Conservation (phyloP, 2,329 filamentous ascomycete species). For the Exophiala viscosa region DNA sequence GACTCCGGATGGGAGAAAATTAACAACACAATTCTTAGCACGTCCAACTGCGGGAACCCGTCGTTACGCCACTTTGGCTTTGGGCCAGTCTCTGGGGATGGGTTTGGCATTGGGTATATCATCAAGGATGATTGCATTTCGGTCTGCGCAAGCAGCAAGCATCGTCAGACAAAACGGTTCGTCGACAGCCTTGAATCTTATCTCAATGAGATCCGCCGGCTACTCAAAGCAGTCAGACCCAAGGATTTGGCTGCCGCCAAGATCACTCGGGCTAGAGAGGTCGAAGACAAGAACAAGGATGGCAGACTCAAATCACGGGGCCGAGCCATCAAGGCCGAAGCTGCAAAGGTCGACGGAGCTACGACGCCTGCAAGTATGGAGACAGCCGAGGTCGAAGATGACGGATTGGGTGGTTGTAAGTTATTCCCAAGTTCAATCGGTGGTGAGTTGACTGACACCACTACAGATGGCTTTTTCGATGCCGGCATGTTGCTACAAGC, state of each 20-base stretch:
- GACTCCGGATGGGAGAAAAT: slow-evolving; percentile 91
- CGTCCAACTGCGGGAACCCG: slow-evolving; percentile 98
- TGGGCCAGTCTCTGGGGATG: slow-evolving; percentile 86
- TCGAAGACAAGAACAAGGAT: slow-evolving; percentile 48
- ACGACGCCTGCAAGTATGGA: slow-evolving; percentile 62
- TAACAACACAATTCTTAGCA: slow-evolving; percentile 90
- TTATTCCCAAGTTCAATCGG: slow-evolving; percentile 34
- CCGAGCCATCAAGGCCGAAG: slow-evolving; percentile 43
- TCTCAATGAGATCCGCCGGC: slow-evolving; percentile 80
- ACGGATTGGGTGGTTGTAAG: slow-evolving; percentile 91
- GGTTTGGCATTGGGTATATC: slow-evolving; percentile 97
- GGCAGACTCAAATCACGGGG: slow-evolving; percentile 65
- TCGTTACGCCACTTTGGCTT: slow-evolving; percentile 94
- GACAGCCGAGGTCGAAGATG: slow-evolving; percentile 70
- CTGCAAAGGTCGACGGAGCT: slow-evolving; percentile 45
- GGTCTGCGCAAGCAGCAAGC: slow-evolving; percentile 89
- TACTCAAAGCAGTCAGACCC: slow-evolving; percentile 65
- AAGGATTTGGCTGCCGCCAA: slow-evolving; percentile 52
- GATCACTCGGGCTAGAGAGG: slow-evolving; percentile 59
- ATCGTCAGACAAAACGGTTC: slow-evolving; percentile 86
- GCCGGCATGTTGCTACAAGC: slow-evolving; percentile 83
- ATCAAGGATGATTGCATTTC: slow-evolving; percentile 92
- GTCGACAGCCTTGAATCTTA: slow-evolving; percentile 88
- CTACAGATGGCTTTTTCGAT: slow-evolving; percentile 93
- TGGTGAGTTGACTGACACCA: slow-evolving; percentile 30